Percentiles rank a stretch among this genome's conserved stretches.
These are phyloP conservation scores for Arctium lappa DNA, from an alignment of 129 eudicot genomes.

Conservation along the genomic window DNA sequence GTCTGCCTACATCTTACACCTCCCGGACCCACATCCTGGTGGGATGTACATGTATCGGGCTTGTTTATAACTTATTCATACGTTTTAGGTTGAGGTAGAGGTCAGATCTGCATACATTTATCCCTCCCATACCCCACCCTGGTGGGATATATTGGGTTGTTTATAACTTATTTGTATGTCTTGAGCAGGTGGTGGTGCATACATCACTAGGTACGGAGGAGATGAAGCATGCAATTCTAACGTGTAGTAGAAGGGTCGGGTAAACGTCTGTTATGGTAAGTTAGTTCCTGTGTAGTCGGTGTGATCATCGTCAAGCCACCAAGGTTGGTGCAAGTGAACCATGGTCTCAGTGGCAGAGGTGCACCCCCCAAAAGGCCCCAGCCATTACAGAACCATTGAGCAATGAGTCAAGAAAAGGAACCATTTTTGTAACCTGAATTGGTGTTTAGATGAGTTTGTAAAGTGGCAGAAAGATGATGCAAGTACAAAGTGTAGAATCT, in stretches of 20 bases:
- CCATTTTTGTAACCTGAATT: constrained; percentile 14
- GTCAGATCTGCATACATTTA: neutral
- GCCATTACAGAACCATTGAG: neutral
- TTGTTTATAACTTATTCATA: neutral
- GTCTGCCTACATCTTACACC: neutral
- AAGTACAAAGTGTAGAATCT: neutral
- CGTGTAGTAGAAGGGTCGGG: constrained; percentile 55
- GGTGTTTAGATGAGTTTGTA: constrained; percentile 10
- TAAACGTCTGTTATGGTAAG: constrained; percentile 7
- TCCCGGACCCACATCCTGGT: neutral
- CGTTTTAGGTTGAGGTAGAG: neutral
- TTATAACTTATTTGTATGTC: neutral
- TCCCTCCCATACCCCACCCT: no score
- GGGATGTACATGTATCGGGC: neutral
- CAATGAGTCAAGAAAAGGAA: neutral
- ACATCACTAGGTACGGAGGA: constrained; percentile 69
- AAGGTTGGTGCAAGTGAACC: neutral
- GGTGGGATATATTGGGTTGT: neutral
- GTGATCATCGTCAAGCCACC: neutral
- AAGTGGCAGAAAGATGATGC: neutral
- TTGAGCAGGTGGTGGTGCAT: constrained; percentile 69
- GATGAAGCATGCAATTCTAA: constrained; percentile 64
- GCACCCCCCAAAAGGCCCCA: neutral
- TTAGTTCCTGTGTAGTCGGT: constrained; percentile 7
- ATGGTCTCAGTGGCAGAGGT: constrained; percentile 6